Percentiles rank a stretch among this genome's conserved stretches.
Evolutionary conservation across 192 early-diverging fungal genomes (phyloP).

Genomic region (Coemansia sp.): DNA sequence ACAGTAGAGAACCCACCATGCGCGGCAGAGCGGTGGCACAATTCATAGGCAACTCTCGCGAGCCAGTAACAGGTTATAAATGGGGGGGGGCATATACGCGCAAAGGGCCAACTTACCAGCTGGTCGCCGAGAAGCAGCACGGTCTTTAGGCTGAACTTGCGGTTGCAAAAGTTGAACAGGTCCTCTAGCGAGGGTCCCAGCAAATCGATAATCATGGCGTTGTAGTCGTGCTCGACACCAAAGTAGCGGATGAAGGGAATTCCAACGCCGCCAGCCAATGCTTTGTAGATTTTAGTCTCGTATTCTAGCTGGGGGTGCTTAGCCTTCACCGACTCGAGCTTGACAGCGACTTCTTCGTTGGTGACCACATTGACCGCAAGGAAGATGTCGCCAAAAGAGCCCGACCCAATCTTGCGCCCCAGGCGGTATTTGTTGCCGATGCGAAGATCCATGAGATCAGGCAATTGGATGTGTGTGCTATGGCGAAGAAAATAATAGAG

Average conservation of each 20-base stretch:
- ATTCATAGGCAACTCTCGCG: background rate
- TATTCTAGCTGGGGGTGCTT: slow-evolving; percentile 98
- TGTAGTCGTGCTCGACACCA: slow-evolving; percentile 79
- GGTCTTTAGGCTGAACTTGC: slow-evolving; percentile 86
- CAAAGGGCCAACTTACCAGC: slow-evolving; percentile 52
- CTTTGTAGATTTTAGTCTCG: slow-evolving; percentile 94
- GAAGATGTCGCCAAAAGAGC: slow-evolving; percentile 98
- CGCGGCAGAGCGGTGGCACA: slow-evolving; percentile 5
- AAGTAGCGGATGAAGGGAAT: slow-evolving; percentile 87
- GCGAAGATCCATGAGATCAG: slow-evolving; percentile 66
- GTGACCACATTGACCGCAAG: slow-evolving; percentile 85
- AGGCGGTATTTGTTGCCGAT: slow-evolving; percentile 94
- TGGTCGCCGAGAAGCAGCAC: slow-evolving; percentile 84
- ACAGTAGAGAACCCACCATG: slow-evolving; percentile 1
- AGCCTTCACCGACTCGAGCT: slow-evolving; percentile 91
- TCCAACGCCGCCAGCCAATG: slow-evolving; percentile 87
- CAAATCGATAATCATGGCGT: slow-evolving; percentile 85
- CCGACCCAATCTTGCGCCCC: slow-evolving; percentile 94
- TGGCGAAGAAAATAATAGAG: background rate
- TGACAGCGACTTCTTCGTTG: slow-evolving; percentile 96
- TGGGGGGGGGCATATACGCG: background rate
- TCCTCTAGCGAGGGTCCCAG: slow-evolving; percentile 91
- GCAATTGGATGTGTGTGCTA: slow-evolving; percentile 15
- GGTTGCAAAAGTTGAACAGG: slow-evolving; percentile 85
- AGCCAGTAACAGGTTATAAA: slow-evolving; percentile 11